phyloP scores from a whole-genome alignment of 441 rosid genomes.

The Kokia cookei region DNA sequence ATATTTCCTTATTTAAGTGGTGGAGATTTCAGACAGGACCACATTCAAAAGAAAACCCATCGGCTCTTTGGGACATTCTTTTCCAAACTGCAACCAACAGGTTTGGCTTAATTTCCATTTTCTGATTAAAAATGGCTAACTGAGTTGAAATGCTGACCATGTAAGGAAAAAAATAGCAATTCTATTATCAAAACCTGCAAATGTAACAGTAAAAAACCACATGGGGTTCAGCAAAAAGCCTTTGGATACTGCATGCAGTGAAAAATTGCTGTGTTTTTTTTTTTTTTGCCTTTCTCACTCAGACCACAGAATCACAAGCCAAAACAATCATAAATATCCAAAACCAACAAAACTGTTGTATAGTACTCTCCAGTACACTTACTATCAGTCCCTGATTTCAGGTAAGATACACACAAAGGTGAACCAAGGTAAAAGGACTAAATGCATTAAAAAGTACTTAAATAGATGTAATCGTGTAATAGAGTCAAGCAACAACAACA shows the following conservation, averaged over 20 bases:
- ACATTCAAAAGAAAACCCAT: slow-evolving; percentile 5
- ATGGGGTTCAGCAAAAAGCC: slow-evolving; percentile 35
- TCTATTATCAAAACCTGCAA: slow-evolving; percentile 18
- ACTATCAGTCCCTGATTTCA: slow-evolving; percentile 34
- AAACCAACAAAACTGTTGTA: slow-evolving; percentile 27
- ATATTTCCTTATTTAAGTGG: slow-evolving; percentile 10
- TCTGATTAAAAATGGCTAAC: not conserved
- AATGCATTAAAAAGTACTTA: not conserved
- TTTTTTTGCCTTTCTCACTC: not conserved
- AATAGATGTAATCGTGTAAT: no score
- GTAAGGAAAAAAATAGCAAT: not conserved
- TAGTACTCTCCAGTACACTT: slow-evolving; percentile 35
- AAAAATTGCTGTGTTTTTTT: not conserved
- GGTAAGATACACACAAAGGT: not conserved
- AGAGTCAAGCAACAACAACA: no score
- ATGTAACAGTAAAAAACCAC: slow-evolving; percentile 22
- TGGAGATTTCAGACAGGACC: slow-evolving; percentile 28
- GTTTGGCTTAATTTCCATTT: not conserved
- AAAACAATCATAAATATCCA: slow-evolving; percentile 30
- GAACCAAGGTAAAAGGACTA: not conserved
- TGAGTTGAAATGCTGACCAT: slow-evolving; percentile 1
- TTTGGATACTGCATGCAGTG: slow-evolving; percentile 6
- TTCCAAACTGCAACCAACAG: not conserved
- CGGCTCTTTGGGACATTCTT: slow-evolving; percentile 2
- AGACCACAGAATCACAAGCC: slow-evolving; percentile 40